Percentiles rank a stretch among this genome's conserved stretches.
Evolutionary conservation across 2,329 filamentous ascomycete species (phyloP).

Genomic region (Cordyceps tenuipes): DNA sequence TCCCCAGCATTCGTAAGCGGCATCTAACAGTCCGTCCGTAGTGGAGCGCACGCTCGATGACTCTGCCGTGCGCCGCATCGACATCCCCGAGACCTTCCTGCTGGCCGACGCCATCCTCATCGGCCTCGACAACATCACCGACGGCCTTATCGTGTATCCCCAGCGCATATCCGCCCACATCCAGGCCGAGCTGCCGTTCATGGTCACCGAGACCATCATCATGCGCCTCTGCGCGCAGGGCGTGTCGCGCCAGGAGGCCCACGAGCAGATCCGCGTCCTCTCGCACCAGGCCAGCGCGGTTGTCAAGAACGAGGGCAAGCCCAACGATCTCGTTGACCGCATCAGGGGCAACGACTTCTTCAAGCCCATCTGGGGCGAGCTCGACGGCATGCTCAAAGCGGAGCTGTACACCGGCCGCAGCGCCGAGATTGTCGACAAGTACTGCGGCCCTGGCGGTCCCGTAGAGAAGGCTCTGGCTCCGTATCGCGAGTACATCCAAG

Average conservation of each 20-base stretch:
- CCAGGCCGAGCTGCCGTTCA: constrained; percentile 76
- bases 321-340: constrained; percentile 74
- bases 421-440: constrained; percentile 36
- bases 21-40: constrained; percentile 31
- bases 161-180: constrained; percentile 59
- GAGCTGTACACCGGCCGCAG: constrained; percentile 42
- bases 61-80: constrained; percentile 58
- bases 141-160: constrained; percentile 72
- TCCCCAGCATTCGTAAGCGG: background rate
- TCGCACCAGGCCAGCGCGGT: constrained; percentile 65
- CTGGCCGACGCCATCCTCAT: constrained; percentile 61
- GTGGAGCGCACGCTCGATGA: constrained; percentile 72
- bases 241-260: constrained; percentile 67
- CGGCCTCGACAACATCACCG: constrained; percentile 57
- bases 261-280: constrained; percentile 80
- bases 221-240: constrained; percentile 70
- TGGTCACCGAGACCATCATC: constrained; percentile 61
- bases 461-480: constrained; percentile 31
- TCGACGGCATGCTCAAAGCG: constrained; percentile 60
- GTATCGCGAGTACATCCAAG: constrained; percentile 28
- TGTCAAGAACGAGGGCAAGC: constrained; percentile 50
- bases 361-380: constrained; percentile 57
- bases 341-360: constrained; percentile 71
- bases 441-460: constrained; percentile 31
- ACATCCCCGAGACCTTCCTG: constrained; percentile 59